Percentiles rank a stretch among this genome's conserved stretches.
phyloP scores from a whole-genome alignment of 345 rosid genomes.

The Carallia pectinifolia region DNA sequence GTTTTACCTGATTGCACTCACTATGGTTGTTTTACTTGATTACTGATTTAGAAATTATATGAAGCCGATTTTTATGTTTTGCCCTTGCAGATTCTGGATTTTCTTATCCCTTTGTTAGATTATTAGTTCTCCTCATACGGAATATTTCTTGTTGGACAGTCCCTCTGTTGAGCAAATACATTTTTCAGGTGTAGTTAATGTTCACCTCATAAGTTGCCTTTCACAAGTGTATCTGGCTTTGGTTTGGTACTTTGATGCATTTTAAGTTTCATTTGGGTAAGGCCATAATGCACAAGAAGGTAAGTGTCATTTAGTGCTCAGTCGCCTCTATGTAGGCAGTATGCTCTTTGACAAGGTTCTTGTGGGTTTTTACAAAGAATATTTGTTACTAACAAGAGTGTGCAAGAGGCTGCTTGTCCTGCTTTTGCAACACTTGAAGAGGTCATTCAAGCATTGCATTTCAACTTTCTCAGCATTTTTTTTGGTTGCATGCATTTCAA shows the following conservation, averaged over 20 bases:
- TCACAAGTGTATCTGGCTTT: neutral
- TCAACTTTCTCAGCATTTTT: no score
- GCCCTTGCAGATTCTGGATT: constrained; percentile 68
- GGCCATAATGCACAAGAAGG: no score
- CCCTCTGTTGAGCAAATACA: constrained; percentile 93
- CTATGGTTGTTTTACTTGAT: neutral
- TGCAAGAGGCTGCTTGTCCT: no score
- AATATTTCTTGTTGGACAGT: constrained; percentile 98
- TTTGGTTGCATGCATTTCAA: no score
- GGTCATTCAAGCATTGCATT: no score
- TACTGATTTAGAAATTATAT: constrained; percentile 7
- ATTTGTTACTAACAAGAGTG: no score
- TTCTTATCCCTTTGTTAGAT: constrained; percentile 89
- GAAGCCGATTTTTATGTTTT: neutral
- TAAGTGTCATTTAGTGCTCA: no score
- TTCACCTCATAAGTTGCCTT: neutral
- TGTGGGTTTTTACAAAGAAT: no score
- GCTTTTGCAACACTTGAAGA: no score
- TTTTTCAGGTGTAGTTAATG: constrained; percentile 70
- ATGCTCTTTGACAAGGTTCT: no score
- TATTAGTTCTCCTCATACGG: constrained; percentile 89
- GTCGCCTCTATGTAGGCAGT: no score
- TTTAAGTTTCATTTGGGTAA: neutral
- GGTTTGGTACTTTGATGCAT: neutral
- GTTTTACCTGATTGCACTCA: no score